Evolutionary conservation across 345 rosid genomes (phyloP).

Genomic region (Aquilaria yunnanensis): DNA sequence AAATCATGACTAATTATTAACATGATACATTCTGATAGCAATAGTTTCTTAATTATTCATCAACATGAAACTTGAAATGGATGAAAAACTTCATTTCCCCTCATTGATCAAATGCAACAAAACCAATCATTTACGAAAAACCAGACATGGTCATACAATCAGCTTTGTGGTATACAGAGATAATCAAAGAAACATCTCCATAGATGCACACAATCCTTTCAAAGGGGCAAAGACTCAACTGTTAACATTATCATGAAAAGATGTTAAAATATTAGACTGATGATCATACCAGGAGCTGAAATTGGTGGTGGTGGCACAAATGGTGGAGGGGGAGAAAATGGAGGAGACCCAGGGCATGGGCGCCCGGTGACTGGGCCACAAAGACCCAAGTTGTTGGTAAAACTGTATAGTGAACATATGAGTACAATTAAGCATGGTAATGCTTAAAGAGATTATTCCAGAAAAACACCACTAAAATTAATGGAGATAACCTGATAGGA

Average conservation of each 20-base stretch:
- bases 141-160: too few species aligned
- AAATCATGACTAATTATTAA: background rate
- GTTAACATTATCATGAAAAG: background rate
- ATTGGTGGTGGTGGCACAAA: conserved; percentile 70
- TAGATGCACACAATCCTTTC: background rate
- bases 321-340: conserved; percentile 95
- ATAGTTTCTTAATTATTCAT: too few species aligned
- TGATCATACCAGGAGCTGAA: conserved; percentile 47
- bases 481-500: conserved; percentile 66
- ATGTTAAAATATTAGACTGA: background rate
- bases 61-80: too few species aligned
- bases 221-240: too few species aligned
- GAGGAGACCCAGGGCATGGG: conserved; percentile 96
- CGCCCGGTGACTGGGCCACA: conserved; percentile 91
- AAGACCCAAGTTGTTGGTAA: conserved; percentile 77
- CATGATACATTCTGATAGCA: background rate
- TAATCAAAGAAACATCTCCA: too few species aligned
- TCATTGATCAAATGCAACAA: background rate
- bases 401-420: conserved; percentile 42
- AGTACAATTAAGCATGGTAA: conserved; percentile 4
- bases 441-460: background rate
- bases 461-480: conserved; percentile 2
- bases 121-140: too few species aligned
- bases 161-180: too few species aligned
- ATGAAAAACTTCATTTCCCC: background rate